Conservation (phyloP, 1,139 yeast genomes). For the Spencermartinsiella ligniputridi region DNA sequence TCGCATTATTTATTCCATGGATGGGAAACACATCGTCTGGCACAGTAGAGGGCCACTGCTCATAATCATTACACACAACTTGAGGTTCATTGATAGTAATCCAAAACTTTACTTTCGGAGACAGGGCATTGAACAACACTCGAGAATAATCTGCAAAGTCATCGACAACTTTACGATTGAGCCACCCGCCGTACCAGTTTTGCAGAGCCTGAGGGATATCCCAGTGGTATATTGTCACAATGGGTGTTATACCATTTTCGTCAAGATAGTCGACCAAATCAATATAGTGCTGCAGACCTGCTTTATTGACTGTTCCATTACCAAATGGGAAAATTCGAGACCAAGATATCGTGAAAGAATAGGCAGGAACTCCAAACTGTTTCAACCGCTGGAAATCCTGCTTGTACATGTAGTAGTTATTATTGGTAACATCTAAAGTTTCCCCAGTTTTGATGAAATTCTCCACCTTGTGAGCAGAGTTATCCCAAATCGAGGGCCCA, state of each 20-base stretch:
- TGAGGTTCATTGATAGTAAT: conserved; percentile 38
- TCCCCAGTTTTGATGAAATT: conserved; percentile 18
- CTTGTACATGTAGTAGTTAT: conserved; percentile 36
- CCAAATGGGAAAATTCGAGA: conserved; percentile 36
- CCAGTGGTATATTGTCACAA: conserved; percentile 38
- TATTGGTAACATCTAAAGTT: conserved; percentile 32
- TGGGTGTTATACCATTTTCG: conserved; percentile 33
- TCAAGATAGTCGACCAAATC: conserved; percentile 35
- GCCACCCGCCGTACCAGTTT: conserved; percentile 31
- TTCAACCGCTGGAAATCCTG: conserved; percentile 35
- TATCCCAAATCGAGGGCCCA: conserved; percentile 36
- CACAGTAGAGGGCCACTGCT: conserved; percentile 18
- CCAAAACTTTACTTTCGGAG: conserved; percentile 37
- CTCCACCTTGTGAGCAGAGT: conserved; percentile 19
- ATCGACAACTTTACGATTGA: conserved; percentile 29
- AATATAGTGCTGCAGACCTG: conserved; percentile 37
- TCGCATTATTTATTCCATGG: conserved; percentile 14
- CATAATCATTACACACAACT: conserved; percentile 23
- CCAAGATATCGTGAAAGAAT: conserved; percentile 39
- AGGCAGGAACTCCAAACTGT: conserved; percentile 36
- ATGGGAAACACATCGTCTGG: conserved; percentile 24
- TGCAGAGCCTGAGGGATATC: conserved; percentile 34
- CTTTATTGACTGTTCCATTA: conserved; percentile 33
- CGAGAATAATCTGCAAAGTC: conserved; percentile 37
- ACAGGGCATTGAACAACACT: conserved; percentile 34